A percentile compares a stretch with the other conserved stretches of the same genome.
Evolutionary conservation across 2,329 filamentous ascomycete genomes (phyloP).

Genomic region (Clonostachys chloroleuca): DNA sequence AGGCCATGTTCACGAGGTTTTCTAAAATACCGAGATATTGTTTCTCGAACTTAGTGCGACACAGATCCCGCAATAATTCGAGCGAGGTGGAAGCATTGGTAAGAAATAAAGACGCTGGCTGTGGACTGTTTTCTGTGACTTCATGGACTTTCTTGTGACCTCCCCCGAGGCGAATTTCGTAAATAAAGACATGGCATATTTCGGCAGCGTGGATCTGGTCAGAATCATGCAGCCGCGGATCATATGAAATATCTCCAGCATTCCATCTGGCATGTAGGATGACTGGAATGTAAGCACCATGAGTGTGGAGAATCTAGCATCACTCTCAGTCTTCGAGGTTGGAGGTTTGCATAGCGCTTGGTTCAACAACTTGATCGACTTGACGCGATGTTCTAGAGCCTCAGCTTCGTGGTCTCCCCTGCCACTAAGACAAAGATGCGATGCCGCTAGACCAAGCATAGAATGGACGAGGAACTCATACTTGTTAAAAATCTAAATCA

Average conservation of each 20-base stretch:
- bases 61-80: neutral
- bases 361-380: slow-evolving; percentile 27
- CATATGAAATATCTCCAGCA: slow-evolving; percentile 31
- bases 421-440: slow-evolving; percentile 18
- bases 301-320: slow-evolving; percentile 28
- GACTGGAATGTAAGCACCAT: slow-evolving; percentile 30
- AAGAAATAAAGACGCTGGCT: neutral
- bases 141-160: too few relatives aligned
- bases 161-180: too few relatives aligned
- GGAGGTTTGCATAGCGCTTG: slow-evolving; percentile 17
- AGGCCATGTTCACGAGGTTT: neutral
- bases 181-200: neutral
- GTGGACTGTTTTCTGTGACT: neutral
- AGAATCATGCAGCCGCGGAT: slow-evolving; percentile 25
- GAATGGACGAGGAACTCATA: slow-evolving; percentile 33
- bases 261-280: slow-evolving; percentile 29
- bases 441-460: slow-evolving; percentile 33
- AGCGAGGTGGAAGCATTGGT: neutral
- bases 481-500: slow-evolving; percentile 12
- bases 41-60: neutral
- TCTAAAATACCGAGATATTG: neutral
- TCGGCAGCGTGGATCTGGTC: neutral
- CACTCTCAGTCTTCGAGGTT: slow-evolving; percentile 13
- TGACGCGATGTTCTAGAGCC: slow-evolving; percentile 28
- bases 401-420: neutral